Conservation (phyloP, 805 yeast genomes). For the Metschnikowia colocasiae region DNA sequence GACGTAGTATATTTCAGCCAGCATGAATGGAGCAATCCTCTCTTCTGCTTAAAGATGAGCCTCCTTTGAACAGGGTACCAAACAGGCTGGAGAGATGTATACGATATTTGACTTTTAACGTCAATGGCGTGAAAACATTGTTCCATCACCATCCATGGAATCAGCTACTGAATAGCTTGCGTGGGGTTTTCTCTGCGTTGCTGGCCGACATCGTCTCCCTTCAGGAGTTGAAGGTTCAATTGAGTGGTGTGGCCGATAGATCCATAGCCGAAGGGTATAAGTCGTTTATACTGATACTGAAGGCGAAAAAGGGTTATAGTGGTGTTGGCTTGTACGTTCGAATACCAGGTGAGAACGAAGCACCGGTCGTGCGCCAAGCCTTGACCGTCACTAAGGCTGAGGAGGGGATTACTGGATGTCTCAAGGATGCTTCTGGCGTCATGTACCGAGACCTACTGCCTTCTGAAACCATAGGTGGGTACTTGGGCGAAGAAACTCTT, state of each 20-base stretch:
- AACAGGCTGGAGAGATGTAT: slow-evolving; percentile 18
- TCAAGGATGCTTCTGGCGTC: slow-evolving; percentile 17
- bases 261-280: slow-evolving; percentile 54
- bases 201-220: slow-evolving; percentile 76
- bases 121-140: slow-evolving; percentile 78
- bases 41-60: neutral
- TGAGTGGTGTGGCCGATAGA: slow-evolving; percentile 29
- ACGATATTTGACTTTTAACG: slow-evolving; percentile 71
- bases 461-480: slow-evolving; percentile 62
- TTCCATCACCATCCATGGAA: slow-evolving; percentile 86
- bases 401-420: slow-evolving; percentile 83
- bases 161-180: slow-evolving; percentile 34
- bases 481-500: slow-evolving; percentile 41
- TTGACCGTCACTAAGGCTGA: slow-evolving; percentile 70
- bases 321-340: slow-evolving; percentile 87
- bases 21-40: slow-evolving; percentile 2
- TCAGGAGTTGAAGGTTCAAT: slow-evolving; percentile 73
- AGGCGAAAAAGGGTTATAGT: slow-evolving; percentile 72
- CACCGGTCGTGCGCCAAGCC: slow-evolving; percentile 27
- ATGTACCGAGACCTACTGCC: slow-evolving; percentile 14
- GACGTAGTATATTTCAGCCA: neutral
- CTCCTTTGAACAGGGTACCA: slow-evolving; percentile 15
- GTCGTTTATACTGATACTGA: slow-evolving; percentile 68
- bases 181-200: slow-evolving; percentile 48
- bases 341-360: slow-evolving; percentile 44